Base-by-base conservation (phyloP, 2,329 filamentous ascomycete genomes). In the Fusarium lyarnte region DNA sequence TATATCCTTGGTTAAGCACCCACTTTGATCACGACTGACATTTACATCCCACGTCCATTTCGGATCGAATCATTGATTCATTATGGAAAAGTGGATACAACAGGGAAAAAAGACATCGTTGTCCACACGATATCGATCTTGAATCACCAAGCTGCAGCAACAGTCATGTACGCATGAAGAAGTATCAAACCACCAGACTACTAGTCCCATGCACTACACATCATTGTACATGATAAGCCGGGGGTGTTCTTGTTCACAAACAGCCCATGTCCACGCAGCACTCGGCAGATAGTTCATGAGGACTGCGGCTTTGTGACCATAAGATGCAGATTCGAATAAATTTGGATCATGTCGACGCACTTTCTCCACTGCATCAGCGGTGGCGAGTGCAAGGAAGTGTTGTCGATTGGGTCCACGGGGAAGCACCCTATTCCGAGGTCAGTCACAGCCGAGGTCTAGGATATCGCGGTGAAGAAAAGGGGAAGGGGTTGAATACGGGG, bases 321-420 rank as follows among this genome's bases (percentile, higher is more conserved):
- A 83, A 8, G 80, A 80, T 11, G 83, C 83, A 2, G 80, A 79
- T 46, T 80, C 78, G 47, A 85, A 83, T 13, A 82, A 63, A 17
- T 71, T 62, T 5, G 77, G 72, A 58, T 83, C 75, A 42, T 77
- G 74, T n/a, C 68, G 69, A n/a, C 73, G 78, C 42, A 78, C 74
- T 58, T 83, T 84, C 73, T 86, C 85, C 69, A 90, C 85, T 63
- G 87, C 86, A 60, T 89, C 84, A 8, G 85, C 84, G 1, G 87
- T 89, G 6, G 87, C 88, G 69, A 89, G 85, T 14, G 85, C 86
- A 60, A 91, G 80, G 76, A 91, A 90, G 74, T 90, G 87, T 66
- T 90, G 85, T 63, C 81, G 74, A 53, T 78, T 75, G 16, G 77
- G 67, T 35, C 81, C 81, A 31, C 58, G 70, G 27, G 80, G 78